A percentile compares a stretch with the other conserved stretches of the same genome.
Conservation (phyloP, 176 grass and related monocot genomes). For the Coix lacrymajobi region DNA sequence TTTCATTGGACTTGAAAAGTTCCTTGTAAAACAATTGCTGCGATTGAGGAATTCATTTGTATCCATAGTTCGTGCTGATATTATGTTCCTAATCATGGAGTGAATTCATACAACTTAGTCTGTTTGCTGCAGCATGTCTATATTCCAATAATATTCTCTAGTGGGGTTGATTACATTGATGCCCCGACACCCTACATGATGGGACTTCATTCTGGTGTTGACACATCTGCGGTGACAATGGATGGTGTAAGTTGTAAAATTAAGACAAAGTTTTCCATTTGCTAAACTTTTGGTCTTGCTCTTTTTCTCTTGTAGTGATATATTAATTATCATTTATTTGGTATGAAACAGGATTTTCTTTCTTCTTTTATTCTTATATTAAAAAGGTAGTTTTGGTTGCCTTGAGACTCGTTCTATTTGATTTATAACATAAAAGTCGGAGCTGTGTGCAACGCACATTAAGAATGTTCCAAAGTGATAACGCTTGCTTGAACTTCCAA, state of each 20-base stretch:
- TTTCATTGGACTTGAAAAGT: slow-evolving; percentile 10
- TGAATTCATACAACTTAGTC: slow-evolving; percentile 28
- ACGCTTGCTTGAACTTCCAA: slow-evolving; percentile 9
- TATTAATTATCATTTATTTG: neutral
- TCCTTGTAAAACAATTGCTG: slow-evolving; percentile 20
- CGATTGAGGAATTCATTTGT: slow-evolving; percentile 24
- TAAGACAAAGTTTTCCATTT: slow-evolving; percentile 26
- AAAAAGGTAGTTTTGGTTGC: slow-evolving; percentile 9
- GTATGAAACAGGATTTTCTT: neutral
- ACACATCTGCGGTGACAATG: slow-evolving; percentile 88
- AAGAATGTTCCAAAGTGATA: slow-evolving; percentile 2
- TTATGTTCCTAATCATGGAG: slow-evolving; percentile 10
- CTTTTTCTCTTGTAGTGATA: slow-evolving; percentile 6
- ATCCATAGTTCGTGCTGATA: slow-evolving; percentile 4
- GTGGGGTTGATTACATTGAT: slow-evolving; percentile 99
- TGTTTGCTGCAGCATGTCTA: slow-evolving; percentile 85
- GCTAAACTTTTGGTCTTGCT: slow-evolving; percentile 3
- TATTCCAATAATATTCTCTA: slow-evolving; percentile 99
- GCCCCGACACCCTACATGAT: slow-evolving; percentile 99
- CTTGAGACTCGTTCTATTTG: slow-evolving; percentile 13
- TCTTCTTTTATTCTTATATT: neutral
- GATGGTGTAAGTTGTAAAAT: slow-evolving; percentile 85
- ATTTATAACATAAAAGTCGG: slow-evolving; percentile 19
- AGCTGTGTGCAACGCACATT: neutral
- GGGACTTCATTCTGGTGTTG: slow-evolving; percentile 98